phyloP scores from a whole-genome alignment of 1,139 yeast species.

The Blastobotrys apis region DNA sequence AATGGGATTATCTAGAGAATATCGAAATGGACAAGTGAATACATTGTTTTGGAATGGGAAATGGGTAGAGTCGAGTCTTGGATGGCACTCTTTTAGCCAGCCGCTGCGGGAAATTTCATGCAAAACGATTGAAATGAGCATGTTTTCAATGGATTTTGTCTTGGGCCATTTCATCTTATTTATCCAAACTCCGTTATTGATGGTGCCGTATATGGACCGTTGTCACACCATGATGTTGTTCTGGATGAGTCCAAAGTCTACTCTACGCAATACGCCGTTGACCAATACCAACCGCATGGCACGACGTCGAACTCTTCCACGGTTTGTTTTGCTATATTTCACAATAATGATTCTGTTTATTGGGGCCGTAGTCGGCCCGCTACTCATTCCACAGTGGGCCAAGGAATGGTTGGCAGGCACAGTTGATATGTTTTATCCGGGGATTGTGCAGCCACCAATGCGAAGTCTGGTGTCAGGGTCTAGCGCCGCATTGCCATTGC shows the following conservation, averaged over 20 bases:
- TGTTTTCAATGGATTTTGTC: conserved; percentile 68
- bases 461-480: neutral
- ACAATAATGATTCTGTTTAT: conserved; percentile 39
- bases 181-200: conserved; percentile 55
- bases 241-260: conserved; percentile 67
- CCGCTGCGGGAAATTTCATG: conserved; percentile 66
- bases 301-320: conserved; percentile 15
- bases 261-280: conserved; percentile 33
- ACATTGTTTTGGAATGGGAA: conserved; percentile 85
- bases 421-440: conserved; percentile 19
- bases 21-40: conserved; percentile 52
- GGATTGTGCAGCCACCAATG: conserved; percentile 22
- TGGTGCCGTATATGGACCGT: conserved; percentile 66
- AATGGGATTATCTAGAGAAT: conserved; percentile 55
- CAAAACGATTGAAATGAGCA: conserved; percentile 62
- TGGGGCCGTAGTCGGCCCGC: conserved; percentile 23
- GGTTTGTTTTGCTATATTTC: conserved; percentile 44
- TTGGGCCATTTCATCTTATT: conserved; percentile 62
- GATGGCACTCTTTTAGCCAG: conserved; percentile 56
- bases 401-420: conserved; percentile 10
- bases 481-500: neutral
- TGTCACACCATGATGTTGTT: conserved; percentile 78
- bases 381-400: conserved; percentile 18
- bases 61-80: conserved; percentile 61
- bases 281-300: conserved; percentile 9